These are phyloP conservation scores for Ganoderma boninense DNA, from an alignment of 1,284 basidiomycete species.

Conservation along the genomic window DNA sequence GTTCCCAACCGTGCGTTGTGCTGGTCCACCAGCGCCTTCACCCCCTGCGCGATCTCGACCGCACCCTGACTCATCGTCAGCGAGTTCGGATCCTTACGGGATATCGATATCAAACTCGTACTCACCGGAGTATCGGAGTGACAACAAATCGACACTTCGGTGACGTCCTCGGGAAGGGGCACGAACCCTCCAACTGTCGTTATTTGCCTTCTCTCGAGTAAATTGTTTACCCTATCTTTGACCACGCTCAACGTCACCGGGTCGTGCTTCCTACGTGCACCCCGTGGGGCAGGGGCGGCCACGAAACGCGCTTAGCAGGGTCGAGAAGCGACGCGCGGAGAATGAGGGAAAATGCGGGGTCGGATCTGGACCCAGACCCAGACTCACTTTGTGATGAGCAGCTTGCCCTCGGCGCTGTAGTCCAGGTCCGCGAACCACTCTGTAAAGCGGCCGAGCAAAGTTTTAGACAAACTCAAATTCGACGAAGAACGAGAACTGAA, in stretches of 20 bases:
- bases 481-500: too few relatives aligned
- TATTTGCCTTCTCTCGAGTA: conserved; percentile 38
- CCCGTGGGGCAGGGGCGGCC: background rate
- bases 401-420: conserved; percentile 60
- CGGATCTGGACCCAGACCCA: background rate
- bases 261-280: conserved; percentile 54
- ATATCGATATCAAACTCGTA: background rate
- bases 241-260: conserved; percentile 54
- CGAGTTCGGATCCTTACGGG: background rate
- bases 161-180: conserved; percentile 52
- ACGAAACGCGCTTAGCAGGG: background rate
- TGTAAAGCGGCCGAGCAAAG: conserved; percentile 29
- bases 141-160: conserved; percentile 67
- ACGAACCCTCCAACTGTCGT: conserved; percentile 56
- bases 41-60: conserved; percentile 55
- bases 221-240: conserved; percentile 49
- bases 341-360: background rate
- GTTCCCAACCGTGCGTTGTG: conserved; percentile 45
- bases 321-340: background rate
- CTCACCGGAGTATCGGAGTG: conserved; percentile 72
- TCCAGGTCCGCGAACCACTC: conserved; percentile 73
- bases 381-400: conserved; percentile 63
- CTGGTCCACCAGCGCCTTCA: conserved; percentile 60
- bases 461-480: too few relatives aligned
- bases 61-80: conserved; percentile 49